Evolutionary conservation across 2,329 filamentous ascomycete genomes (phyloP).

Genomic region (Coleophoma cylindrospora): DNA sequence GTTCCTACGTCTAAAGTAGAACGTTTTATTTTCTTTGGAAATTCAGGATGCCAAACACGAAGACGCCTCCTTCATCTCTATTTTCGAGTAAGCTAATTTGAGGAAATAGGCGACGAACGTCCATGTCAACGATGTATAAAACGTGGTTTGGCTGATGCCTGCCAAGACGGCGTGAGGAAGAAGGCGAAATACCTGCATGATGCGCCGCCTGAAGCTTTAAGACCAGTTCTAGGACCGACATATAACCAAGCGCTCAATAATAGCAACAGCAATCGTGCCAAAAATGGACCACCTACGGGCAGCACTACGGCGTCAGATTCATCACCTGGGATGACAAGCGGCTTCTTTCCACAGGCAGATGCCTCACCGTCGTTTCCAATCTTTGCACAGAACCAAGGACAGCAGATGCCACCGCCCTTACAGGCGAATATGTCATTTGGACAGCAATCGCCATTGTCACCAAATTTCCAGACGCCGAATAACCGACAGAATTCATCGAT

Average conservation of each 20-base stretch:
- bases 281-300: conserved; percentile 12
- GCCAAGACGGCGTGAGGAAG: conserved; percentile 94
- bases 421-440: conserved; percentile 48
- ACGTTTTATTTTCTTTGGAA: conserved; percentile 6
- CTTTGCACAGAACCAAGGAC: conserved; percentile 41
- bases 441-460: conserved; percentile 70
- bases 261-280: conserved; percentile 34
- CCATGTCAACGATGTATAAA: conserved; percentile 94
- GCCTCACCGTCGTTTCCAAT: conserved; percentile 24
- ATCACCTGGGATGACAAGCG: conserved; percentile 16
- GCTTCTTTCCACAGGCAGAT: conserved; percentile 26
- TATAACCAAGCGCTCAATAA: conserved; percentile 52
- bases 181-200: conserved; percentile 99
- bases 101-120: conserved; percentile 75
- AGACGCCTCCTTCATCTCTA: no score
- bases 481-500: conserved; percentile 41
- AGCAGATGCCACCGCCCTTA: conserved; percentile 48
- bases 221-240: conserved; percentile 74
- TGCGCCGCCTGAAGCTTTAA: conserved; percentile 81
- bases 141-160: conserved; percentile 82
- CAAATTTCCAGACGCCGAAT: conserved; percentile 57
- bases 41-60: conserved; percentile 7
- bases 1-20: conserved; percentile 1
- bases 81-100: no score
- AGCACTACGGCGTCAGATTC: conserved; percentile 22